Evolutionary conservation across 768 basidiomycete genomes (phyloP).

Genomic region (Imleria badia): DNA sequence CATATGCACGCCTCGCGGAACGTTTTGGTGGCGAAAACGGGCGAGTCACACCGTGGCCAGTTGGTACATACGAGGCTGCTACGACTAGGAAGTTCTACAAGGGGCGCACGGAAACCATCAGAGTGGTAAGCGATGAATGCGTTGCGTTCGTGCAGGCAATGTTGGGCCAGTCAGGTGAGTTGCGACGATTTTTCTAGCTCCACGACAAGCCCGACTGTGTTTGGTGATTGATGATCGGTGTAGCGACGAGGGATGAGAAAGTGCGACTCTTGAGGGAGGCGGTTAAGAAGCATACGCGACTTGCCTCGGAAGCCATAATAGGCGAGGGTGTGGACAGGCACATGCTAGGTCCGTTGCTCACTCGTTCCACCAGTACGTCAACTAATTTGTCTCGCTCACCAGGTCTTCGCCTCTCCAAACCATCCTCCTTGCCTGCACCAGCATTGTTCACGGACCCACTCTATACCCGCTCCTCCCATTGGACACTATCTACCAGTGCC

Average conservation of each 20-base stretch:
- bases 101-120: conserved; percentile 92
- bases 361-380: background rate
- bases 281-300: conserved; percentile 57
- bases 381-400: background rate
- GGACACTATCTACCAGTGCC: conserved; percentile 90
- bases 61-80: conserved; percentile 93
- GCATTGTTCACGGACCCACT: conserved; percentile 77
- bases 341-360: conserved; percentile 61
- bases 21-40: conserved; percentile 16
- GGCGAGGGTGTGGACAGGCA: conserved; percentile 86
- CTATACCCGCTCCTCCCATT: conserved; percentile 67
- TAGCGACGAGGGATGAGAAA: conserved; percentile 39
- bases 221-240: background rate
- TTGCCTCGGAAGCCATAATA: conserved; percentile 64
- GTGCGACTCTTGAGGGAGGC: conserved; percentile 59
- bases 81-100: conserved; percentile 86
- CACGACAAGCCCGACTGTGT: background rate
- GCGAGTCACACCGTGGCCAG: conserved; percentile 44
- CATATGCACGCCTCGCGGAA: conserved; percentile 71
- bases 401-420: conserved; percentile 73
- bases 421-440: conserved; percentile 62
- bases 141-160: conserved; percentile 78
- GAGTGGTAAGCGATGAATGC: conserved; percentile 74
- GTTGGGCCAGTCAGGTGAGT: conserved; percentile 48
- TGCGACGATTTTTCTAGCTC: background rate